Percentiles rank a stretch among this genome's conserved stretches.
Evolutionary conservation across 345 rosid species (phyloP).

Genomic region (Salix purpurea): DNA sequence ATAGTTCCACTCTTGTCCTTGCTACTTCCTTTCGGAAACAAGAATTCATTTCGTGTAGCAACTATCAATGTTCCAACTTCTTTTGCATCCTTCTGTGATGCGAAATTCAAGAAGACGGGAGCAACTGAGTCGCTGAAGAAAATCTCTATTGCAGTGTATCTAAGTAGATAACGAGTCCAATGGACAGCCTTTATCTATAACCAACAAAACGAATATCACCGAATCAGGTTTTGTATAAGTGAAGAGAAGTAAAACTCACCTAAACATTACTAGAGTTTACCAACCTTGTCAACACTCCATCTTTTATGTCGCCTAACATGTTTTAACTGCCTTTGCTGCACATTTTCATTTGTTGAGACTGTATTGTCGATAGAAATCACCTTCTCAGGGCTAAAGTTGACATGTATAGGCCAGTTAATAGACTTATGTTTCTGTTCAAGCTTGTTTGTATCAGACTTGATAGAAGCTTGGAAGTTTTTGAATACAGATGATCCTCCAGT

Average conservation of each 20-base stretch:
- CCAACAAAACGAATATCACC: slow-evolving; percentile 21
- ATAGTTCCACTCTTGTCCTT: slow-evolving; percentile 81
- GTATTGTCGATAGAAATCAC: slow-evolving; percentile 37
- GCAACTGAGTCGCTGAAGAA: slow-evolving; percentile 70
- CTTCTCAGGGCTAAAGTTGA: slow-evolving; percentile 40
- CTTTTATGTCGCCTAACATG: slow-evolving; percentile 81
- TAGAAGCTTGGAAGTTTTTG: slow-evolving; percentile 51
- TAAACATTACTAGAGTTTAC: slow-evolving; percentile 7
- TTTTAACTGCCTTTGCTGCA: slow-evolving; percentile 46
- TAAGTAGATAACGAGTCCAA: slow-evolving; percentile 93
- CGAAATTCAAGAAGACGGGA: slow-evolving; percentile 74
- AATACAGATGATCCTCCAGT: slow-evolving; percentile 84
- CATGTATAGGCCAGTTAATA: slow-evolving; percentile 48
- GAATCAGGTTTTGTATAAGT: slow-evolving; percentile 17
- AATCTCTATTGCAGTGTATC: slow-evolving; percentile 83
- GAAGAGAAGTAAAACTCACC: slow-evolving; percentile 4
- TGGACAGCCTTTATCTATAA: slow-evolving; percentile 76
- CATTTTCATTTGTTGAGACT: slow-evolving; percentile 39
- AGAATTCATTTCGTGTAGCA: slow-evolving; percentile 75
- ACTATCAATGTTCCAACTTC: slow-evolving; percentile 80
- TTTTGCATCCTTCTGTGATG: slow-evolving; percentile 78
- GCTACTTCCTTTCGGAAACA: slow-evolving; percentile 70
- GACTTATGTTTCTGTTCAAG: slow-evolving; percentile 56
- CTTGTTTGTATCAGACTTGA: slow-evolving; percentile 48
- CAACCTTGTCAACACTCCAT: slow-evolving; percentile 85